A percentile compares a stretch with the other conserved stretches of the same genome.
Conservation (phyloP, 75 land plant species). For the Pseudotsuga menziesii region DNA sequence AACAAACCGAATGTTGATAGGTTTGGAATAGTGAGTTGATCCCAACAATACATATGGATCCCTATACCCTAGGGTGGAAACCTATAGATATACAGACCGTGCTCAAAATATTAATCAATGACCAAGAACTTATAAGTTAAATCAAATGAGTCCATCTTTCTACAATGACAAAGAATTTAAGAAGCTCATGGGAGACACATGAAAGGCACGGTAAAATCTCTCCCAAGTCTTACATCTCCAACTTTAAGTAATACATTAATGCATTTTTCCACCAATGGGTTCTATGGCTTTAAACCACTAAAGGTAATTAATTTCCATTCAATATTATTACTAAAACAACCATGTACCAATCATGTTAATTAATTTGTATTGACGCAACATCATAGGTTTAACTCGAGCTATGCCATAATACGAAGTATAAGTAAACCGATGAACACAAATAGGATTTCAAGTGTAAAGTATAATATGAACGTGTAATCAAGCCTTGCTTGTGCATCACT, state of each 20-base stretch:
- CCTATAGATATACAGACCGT: conserved; percentile 36
- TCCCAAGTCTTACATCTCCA: conserved; percentile 94
- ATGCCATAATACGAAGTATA: neutral
- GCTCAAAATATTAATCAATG: neutral
- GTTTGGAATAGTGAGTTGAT: conserved; percentile 70
- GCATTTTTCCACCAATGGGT: conserved; percentile 75
- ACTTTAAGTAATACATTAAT: conserved; percentile 88
- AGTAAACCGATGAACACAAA: neutral
- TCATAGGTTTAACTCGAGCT: neutral
- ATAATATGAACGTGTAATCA: neutral
- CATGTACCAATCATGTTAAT: neutral
- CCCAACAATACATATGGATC: conserved; percentile 83
- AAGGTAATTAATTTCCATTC: neutral
- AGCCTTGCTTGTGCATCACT: conserved; percentile 61
- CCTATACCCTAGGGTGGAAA: conserved; percentile 81
- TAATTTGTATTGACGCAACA: neutral
- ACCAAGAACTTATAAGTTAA: neutral
- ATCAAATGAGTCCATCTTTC: neutral
- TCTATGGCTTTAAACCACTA: conserved; percentile 77
- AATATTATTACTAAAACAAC: neutral
- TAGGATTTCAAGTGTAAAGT: neutral
- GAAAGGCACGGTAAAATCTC: conserved; percentile 85
- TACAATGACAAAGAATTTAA: neutral
- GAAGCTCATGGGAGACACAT: conserved; percentile 88
- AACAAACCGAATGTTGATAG: conserved; percentile 91